Conservation (phyloP, 2,329 filamentous ascomycete genomes). For the Xylariaceae sp. region DNA sequence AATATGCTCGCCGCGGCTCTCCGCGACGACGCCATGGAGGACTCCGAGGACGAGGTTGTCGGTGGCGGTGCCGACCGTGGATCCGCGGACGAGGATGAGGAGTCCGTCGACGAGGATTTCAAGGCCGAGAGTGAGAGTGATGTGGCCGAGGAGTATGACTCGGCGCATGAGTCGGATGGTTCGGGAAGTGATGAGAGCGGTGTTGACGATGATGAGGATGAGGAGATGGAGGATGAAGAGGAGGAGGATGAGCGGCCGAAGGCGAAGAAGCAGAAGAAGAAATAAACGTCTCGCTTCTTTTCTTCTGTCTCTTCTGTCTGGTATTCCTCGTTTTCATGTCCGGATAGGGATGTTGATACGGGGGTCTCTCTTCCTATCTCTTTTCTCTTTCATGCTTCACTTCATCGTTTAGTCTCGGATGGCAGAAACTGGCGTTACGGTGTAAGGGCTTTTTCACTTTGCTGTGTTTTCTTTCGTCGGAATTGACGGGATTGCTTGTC, state of each 20-base stretch:
- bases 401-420: neutral
- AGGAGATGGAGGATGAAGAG: slow-evolving; percentile 34
- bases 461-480: neutral
- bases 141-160: slow-evolving; percentile 94
- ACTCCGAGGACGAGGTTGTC: slow-evolving; percentile 77
- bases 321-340: too few relatives aligned
- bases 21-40: slow-evolving; percentile 75
- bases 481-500: neutral
- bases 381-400: neutral
- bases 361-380: neutral
- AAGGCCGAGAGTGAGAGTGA: slow-evolving; percentile 87
- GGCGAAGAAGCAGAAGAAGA: slow-evolving; percentile 26
- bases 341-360: too few relatives aligned
- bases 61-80: slow-evolving; percentile 69
- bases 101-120: slow-evolving; percentile 95
- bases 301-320: too few relatives aligned
- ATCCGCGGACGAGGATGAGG: slow-evolving; percentile 91
- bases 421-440: neutral
- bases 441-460: neutral
- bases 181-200: slow-evolving; percentile 63
- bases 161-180: slow-evolving; percentile 79
- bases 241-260: slow-evolving; percentile 41
- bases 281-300: slow-evolving; percentile 2
- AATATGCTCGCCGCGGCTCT: slow-evolving; percentile 74
- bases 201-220: slow-evolving; percentile 44